Evolutionary conservation across 768 basidiomycete genomes (phyloP), one percentile per base, ranked within the genome.

Genomic region (Udeniomyces megalosporus): DNA sequence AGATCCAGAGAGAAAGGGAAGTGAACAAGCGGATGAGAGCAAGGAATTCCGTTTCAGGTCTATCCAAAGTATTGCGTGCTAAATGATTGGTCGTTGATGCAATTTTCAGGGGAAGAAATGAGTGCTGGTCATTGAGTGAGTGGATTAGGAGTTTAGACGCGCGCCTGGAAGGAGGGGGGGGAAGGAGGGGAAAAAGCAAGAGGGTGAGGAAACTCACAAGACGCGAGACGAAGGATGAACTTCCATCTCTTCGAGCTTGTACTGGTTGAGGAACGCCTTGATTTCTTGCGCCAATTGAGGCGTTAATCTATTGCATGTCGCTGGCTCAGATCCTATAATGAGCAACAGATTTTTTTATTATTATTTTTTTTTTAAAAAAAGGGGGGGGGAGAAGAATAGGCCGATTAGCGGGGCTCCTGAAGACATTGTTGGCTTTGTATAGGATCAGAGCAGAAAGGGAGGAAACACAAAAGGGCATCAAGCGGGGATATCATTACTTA

Each of bases 211-310:
- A 31, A 8, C 6, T 20, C 6, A 12, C n/a, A 12, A 52, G 48
- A 29, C 8, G 48, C 50, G 31, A 52, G 31, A 52, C 17, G 31
- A 52, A 26, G 31, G 31, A 15, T 97, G 93, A 66, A 99, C 91
- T 73, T 92, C 89, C 93, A 99, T 97, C 77, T 96, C 91, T 75
- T 93, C 91, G 86, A 96, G 88, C 79, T 97, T 97, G 76, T 88
- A 97, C 60, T 88, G 89, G 75, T 99, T 99, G 57, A 99, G 78
- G 34, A 53, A 48, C 5, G 31, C 70, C 79, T 99, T 99, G 74
- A 99, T 97, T 69, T 85, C 80, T 78, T 96, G 89, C 45, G 93
- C 93, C 69, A 97, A 77, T 62, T 85, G 83, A 48, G 93, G 95
- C 57, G 95, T 99, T 69, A 99, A 76, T 45, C 88, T 81, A 75